phyloP scores from a whole-genome alignment of 2,329 filamentous ascomycete genomes.

The Trichoderma atroviride region DNA sequence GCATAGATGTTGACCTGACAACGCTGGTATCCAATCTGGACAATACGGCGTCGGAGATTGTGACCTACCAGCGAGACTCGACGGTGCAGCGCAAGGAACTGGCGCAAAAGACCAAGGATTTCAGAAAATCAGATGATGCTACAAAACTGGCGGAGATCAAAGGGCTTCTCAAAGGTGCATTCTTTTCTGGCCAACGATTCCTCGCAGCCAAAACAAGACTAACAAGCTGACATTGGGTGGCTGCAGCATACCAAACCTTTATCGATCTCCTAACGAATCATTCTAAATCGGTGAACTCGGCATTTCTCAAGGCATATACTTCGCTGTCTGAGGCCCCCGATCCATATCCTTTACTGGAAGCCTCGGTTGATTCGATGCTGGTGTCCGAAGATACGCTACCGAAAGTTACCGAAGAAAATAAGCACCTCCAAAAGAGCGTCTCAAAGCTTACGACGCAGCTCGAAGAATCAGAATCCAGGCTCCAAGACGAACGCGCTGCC shows the following conservation, averaged over 20 bases:
- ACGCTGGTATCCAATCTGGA: slow-evolving; percentile 84
- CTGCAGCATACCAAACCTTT: slow-evolving; percentile 87
- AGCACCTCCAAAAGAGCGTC: slow-evolving; percentile 80
- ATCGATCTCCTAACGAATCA: slow-evolving; percentile 96
- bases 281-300: slow-evolving; percentile 89
- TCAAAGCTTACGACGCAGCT: slow-evolving; percentile 75
- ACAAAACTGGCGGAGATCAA: slow-evolving; percentile 89
- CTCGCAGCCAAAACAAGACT: too few relatives aligned
- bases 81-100: slow-evolving; percentile 94
- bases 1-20: slow-evolving; percentile 80
- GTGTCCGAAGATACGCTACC: slow-evolving; percentile 90
- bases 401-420: slow-evolving; percentile 84
- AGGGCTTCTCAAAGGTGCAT: slow-evolving; percentile 76
- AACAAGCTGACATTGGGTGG: neutral
- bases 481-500: slow-evolving; percentile 76
- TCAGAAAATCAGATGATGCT: slow-evolving; percentile 87
- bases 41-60: slow-evolving; percentile 91
- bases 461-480: slow-evolving; percentile 76
- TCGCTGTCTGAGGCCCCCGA: slow-evolving; percentile 94
- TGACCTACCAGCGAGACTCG: slow-evolving; percentile 91
- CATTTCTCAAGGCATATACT: slow-evolving; percentile 91
- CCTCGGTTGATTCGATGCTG: slow-evolving; percentile 91
- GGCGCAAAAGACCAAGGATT: slow-evolving; percentile 99
- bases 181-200: neutral
- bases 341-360: slow-evolving; percentile 93